These are phyloP conservation scores for Triangularia verruculosa DNA, from an alignment of 2,329 filamentous ascomycete species.

Conservation along the genomic window DNA sequence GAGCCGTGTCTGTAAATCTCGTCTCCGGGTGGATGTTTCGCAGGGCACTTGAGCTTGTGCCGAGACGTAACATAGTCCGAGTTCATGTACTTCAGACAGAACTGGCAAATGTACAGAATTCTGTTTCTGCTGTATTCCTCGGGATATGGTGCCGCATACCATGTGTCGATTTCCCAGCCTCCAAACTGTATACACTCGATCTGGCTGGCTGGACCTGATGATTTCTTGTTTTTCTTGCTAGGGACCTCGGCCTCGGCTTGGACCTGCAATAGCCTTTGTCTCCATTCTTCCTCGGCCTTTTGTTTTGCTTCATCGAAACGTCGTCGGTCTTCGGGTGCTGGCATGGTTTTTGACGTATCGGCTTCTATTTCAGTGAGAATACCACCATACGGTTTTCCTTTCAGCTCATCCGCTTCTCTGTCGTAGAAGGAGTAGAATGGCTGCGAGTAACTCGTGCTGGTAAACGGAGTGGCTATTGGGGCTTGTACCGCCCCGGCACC, in stretches of 20 bases:
- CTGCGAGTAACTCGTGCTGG: conserved; percentile 62
- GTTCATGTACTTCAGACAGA: conserved; percentile 99
- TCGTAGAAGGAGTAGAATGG: conserved; percentile 88
- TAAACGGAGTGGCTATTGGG: conserved; percentile 54
- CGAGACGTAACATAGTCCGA: conserved; percentile 98
- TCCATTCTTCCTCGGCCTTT: conserved; percentile 90
- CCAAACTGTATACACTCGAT: conserved; percentile 99
- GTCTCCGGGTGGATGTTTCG: conserved; percentile 94
- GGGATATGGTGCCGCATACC: conserved; percentile 97
- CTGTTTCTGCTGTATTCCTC: conserved; percentile 97
- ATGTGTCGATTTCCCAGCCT: conserved; percentile 96
- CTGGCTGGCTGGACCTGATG: conserved; percentile 84
- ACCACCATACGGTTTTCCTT: conserved; percentile 92
- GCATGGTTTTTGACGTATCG: conserved; percentile 86
- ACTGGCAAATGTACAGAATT: conserved; percentile 98
- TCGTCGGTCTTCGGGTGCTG: conserved; percentile 73
- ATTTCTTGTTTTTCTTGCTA: conserved; percentile 66
- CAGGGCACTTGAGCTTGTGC: conserved; percentile 94
- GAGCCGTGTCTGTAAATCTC: conserved; percentile 93
- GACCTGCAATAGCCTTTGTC: conserved; percentile 57
- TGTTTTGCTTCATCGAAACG: conserved; percentile 88
- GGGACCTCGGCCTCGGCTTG: conserved; percentile 64
- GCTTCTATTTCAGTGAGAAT: conserved; percentile 87
- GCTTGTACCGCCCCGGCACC: conserved; percentile 32
- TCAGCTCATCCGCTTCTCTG: conserved; percentile 81